phyloP scores from a whole-genome alignment of 163 green algal genomes.

The Scenedesmus sp. region DNA sequence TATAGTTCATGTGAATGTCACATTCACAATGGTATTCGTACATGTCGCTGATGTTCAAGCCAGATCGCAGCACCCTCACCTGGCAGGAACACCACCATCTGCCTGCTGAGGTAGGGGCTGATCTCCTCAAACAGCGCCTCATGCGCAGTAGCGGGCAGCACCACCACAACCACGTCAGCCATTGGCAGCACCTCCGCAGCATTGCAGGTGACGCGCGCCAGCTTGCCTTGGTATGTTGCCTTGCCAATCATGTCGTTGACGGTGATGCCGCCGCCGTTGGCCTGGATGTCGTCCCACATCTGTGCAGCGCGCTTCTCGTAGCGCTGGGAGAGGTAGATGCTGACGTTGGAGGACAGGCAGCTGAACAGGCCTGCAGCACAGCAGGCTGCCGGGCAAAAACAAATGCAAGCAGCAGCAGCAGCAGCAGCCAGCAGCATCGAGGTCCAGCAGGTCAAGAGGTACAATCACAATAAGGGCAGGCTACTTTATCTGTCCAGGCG shows the following conservation, averaged over 20 bases:
- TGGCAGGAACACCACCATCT: slow-evolving; percentile 23
- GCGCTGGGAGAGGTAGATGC: not conserved
- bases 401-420: not conserved
- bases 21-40: no score
- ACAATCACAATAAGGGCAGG: no score
- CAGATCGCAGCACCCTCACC: not conserved
- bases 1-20: no score
- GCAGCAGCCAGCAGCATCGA: not conserved
- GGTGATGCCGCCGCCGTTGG: slow-evolving; percentile 12
- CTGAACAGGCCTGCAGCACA: slow-evolving; percentile 28
- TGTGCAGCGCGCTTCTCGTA: slow-evolving; percentile 14
- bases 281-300: not conserved
- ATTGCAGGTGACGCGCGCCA: not conserved
- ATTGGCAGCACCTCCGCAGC: not conserved
- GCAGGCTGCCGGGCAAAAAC: not conserved
- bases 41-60: no score
- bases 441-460: not conserved
- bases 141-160: slow-evolving; percentile 17
- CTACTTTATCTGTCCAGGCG: no score
- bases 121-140: slow-evolving; percentile 10
- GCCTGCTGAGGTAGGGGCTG: not conserved
- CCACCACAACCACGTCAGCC: slow-evolving; percentile 26
- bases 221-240: not conserved
- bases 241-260: not conserved
- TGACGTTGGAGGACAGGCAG: not conserved